Evolutionary conservation across 176 grass and related monocot genomes (phyloP).

Genomic region (Melocanna baccifera): DNA sequence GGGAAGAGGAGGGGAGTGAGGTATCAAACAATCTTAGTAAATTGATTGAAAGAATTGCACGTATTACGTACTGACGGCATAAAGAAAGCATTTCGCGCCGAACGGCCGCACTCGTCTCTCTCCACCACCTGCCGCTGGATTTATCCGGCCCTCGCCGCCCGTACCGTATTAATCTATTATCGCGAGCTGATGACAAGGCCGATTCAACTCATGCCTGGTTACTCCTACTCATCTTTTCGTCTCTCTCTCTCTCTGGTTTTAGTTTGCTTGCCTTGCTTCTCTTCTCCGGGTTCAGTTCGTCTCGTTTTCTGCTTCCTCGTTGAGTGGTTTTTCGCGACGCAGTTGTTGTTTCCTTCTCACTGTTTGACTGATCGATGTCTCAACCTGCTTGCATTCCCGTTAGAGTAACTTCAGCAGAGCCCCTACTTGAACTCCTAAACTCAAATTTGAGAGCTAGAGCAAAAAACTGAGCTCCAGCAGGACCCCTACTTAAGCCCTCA

Average conservation of each 20-base stretch:
- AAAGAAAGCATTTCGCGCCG: conserved; percentile 91
- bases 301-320: conserved; percentile 3
- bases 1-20: background rate
- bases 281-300: background rate
- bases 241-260: background rate
- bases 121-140: conserved; percentile 22
- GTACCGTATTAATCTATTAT: background rate
- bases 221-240: background rate
- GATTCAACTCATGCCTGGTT: background rate
- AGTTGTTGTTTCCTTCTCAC: background rate
- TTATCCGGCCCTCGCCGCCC: background rate
- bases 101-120: conserved; percentile 52
- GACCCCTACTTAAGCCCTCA: too few relatives aligned
- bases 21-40: background rate
- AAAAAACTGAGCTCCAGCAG: too few relatives aligned
- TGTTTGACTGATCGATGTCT: too few relatives aligned
- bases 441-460: too few relatives aligned
- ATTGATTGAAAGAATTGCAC: background rate
- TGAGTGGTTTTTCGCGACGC: background rate
- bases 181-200: background rate
- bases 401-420: too few relatives aligned
- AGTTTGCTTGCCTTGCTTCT: background rate
- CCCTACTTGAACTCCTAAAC: too few relatives aligned
- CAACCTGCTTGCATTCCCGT: too few relatives aligned
- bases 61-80: conserved; percentile 7